Base-by-base conservation (phyloP, 1,284 basidiomycete genomes). In the Meripilus lineatus region DNA sequence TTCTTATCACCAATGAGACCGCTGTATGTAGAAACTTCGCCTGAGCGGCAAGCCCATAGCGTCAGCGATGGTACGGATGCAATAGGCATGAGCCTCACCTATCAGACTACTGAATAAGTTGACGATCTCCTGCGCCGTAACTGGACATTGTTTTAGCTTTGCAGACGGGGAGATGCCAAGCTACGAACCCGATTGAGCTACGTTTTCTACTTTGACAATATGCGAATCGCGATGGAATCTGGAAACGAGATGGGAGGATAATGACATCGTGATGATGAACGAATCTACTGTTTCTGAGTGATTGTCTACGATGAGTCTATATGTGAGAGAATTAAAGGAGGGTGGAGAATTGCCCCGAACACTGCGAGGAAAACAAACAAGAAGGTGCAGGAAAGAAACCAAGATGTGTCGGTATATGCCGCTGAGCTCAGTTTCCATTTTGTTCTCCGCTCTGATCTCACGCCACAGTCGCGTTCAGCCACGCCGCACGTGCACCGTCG, bases 71-170 rank as follows among this genome's bases (percentile, higher is more conserved):
- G 10, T 30, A n/a, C 28, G 28, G n/a, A n/a, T n/a, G n/a, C n/a
- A n/a, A n/a, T n/a, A n/a, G n/a, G n/a, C n/a, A n/a, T 17, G 23
- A 39, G 21, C 53, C 50, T 20, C 56, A 79, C 80, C 79, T 40
- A 81, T 76, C 35, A 79, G 66, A 28, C 66, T 73, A 45, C 65
- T 71, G 58, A 83, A 82, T 40, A 81, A 61, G 17, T 75, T 66
- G n/a, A 76, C 59, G 15, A 81, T 66, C 50, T 81, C 77, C 32
- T 65, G 61, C 40, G 68, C 65, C 44, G 65, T 68, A 17, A 69
- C 75, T 76, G 34, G 33, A 42, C 15, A 32, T 34, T 14, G 32
- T 7, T 11, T 28, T 17, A 32, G 21, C 14, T n/a, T 10, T 17
- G 13, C 18, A 21, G 41, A 40, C 8, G 17, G 23, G 25, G 42